Evolutionary conservation across 805 yeast genomes (phyloP).

Genomic region (Ogataea allantospora): DNA sequence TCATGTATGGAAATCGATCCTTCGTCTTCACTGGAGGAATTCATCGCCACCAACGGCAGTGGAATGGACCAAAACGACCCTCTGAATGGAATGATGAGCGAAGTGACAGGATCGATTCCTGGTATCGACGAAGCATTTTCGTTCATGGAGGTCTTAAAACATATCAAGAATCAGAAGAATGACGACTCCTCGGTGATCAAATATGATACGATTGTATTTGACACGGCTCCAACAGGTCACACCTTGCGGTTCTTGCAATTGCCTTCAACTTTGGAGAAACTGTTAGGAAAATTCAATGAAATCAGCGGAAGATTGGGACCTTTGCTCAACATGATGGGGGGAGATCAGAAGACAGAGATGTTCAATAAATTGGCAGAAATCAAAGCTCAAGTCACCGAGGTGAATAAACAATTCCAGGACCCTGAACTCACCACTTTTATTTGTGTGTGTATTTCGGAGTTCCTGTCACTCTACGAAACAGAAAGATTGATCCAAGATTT

Average conservation of each 20-base stretch:
- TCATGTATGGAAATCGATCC: conserved; percentile 99
- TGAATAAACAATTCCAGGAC: conserved; percentile 90
- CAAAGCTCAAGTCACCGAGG: conserved; percentile 78
- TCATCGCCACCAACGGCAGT: conserved; percentile 38
- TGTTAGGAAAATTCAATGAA: conserved; percentile 83
- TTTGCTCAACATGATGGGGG: conserved; percentile 78
- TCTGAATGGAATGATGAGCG: conserved; percentile 75
- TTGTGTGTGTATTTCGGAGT: conserved; percentile 97
- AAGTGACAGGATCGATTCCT: conserved; percentile 91
- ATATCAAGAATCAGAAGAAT: conserved; percentile 71
- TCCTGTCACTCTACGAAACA: conserved; percentile 92
- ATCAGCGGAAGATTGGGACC: conserved; percentile 88
- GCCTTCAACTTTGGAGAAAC: conserved; percentile 87
- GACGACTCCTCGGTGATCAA: conserved; percentile 37
- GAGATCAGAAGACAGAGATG: conserved; percentile 62
- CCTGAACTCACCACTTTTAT: conserved; percentile 95
- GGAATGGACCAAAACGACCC: conserved; percentile 59
- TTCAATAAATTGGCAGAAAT: conserved; percentile 76
- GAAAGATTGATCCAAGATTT: conserved; percentile 97
- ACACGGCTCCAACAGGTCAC: conserved; percentile 99
- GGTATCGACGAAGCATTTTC: conserved; percentile 98
- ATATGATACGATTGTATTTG: conserved; percentile 90
- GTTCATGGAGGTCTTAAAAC: conserved; percentile 96
- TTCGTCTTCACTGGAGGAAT: conserved; percentile 86
- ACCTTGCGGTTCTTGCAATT: conserved; percentile 91